phyloP scores from a whole-genome alignment of 441 rosid species.

The Flueggea neowawraea region DNA sequence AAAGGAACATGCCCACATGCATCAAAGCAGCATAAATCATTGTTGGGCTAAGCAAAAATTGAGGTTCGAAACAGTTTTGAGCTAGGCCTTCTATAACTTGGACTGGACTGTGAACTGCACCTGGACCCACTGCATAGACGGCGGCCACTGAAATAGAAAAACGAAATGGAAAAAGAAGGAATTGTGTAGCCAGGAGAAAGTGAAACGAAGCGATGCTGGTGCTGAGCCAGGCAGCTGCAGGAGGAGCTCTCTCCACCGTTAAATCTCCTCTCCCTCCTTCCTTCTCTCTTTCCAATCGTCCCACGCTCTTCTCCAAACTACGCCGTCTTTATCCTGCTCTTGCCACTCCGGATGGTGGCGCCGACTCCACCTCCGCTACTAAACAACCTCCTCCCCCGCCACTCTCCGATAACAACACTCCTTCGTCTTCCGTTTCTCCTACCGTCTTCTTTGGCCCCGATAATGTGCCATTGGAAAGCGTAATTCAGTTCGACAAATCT shows the following conservation, averaged over 20 bases:
- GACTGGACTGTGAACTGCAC: no score
- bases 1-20: no score
- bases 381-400: neutral
- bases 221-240: constrained; percentile 34
- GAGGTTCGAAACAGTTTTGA: no score
- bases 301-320: constrained; percentile 9
- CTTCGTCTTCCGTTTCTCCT: constrained; percentile 24
- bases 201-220: constrained; percentile 34
- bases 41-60: no score
- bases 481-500: constrained; percentile 85
- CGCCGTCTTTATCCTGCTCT: constrained; percentile 30
- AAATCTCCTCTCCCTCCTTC: constrained; percentile 23
- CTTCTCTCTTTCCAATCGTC: constrained; percentile 8
- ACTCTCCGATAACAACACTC: constrained; percentile 10
- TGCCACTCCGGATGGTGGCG: constrained; percentile 60
- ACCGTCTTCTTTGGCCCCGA: constrained; percentile 62
- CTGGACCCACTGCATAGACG: no score
- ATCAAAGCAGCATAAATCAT: no score
- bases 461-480: constrained; percentile 79
- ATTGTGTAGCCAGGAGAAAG: no score
- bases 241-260: constrained; percentile 36
- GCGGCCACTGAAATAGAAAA: neutral
- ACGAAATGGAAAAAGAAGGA: neutral
- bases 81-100: no score
- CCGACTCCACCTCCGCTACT: constrained; percentile 37